Evolutionary conservation across 495 filamentous ascomycete genomes (phyloP), one percentile per base, ranked within the genome.

Genomic region (Aspergillus sparsus): DNA sequence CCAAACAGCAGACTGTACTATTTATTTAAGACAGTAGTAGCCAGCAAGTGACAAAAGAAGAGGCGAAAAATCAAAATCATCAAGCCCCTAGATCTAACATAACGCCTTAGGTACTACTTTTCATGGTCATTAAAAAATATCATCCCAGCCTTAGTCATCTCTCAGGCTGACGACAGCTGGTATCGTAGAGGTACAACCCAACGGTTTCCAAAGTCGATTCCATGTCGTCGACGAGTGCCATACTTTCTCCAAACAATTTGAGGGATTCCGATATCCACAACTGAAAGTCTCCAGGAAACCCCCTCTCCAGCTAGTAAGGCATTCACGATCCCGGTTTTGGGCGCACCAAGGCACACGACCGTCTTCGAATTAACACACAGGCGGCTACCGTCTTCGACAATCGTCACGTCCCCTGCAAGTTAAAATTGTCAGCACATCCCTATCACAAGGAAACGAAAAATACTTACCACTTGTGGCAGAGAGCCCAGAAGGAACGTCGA

Each of bases 401-500:
- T 64, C 2, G 80, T 75, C 21, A 77, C 67, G 35, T 81, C 80
- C 15, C 82, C 82, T 83, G 46, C 41, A 34, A 12, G 53, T 49
- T 10, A 7, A 3, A 34, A 61, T 58, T 46, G 64, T 66, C 55
- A 66, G 57, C 32, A 5, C 10, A 39, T 21, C 52, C 16, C 64
- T n/a, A 36, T 33, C 45, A 37, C 9, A 12, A n/a, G 11, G 31
- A 31, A 81, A 74, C 33, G 76, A 15, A 52, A 44, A 65, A 74
- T 78, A 76, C 69, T 77, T 83, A 71, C 93, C 93, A 56, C 81
- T 87, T 1, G 84, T 82, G 21, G 90, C 91, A 62, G 92, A 89
- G 41, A 97, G 83, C 13, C 94, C 94, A 2, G 87, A 91, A 0
- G 94, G 94, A 11, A 94, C 83, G 68, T 96, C 92, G 33, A 98